Evolutionary conservation across 1,139 yeast genomes (phyloP).

Genomic region (Suhomyces anneliseae): DNA sequence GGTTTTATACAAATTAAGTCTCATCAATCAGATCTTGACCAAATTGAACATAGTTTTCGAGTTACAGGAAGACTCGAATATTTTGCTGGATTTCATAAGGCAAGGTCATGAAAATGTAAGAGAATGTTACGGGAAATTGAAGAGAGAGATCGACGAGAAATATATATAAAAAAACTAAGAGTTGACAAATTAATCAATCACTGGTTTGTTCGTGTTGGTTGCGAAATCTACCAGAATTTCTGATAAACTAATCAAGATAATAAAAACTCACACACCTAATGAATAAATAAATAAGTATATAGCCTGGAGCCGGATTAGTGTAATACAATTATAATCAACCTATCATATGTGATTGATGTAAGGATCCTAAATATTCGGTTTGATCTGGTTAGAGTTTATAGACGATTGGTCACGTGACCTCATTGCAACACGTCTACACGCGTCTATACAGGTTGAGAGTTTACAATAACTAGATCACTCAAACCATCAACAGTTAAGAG

Average conservation of each 20-base stretch:
- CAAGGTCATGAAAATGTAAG: constrained; percentile 2
- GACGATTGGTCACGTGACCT: not conserved
- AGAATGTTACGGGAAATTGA: constrained; percentile 9
- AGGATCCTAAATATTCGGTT: too few species aligned
- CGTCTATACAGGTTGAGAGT: not conserved
- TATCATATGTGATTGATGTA: not conserved
- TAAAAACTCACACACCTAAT: too few species aligned
- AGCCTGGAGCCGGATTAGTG: too few species aligned
- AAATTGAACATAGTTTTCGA: constrained; percentile 14
- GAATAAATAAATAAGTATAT: too few species aligned
- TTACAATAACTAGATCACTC: too few species aligned
- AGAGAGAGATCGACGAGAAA: constrained; percentile 13
- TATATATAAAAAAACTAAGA: constrained; percentile 6
- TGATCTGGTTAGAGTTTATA: not conserved
- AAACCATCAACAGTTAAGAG: too few species aligned
- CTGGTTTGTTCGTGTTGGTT: too few species aligned
- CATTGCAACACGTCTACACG: not conserved
- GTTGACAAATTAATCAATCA: too few species aligned
- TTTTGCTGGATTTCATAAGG: constrained; percentile 3
- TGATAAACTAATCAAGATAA: too few species aligned
- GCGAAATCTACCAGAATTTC: too few species aligned
- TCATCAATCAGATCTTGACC: constrained; percentile 11
- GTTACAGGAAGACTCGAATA: constrained; percentile 14
- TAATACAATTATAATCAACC: too few species aligned
- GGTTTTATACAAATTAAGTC: constrained; percentile 12